phyloP scores from a whole-genome alignment of 441 rosid genomes.

The Euphorbia celastroides region DNA sequence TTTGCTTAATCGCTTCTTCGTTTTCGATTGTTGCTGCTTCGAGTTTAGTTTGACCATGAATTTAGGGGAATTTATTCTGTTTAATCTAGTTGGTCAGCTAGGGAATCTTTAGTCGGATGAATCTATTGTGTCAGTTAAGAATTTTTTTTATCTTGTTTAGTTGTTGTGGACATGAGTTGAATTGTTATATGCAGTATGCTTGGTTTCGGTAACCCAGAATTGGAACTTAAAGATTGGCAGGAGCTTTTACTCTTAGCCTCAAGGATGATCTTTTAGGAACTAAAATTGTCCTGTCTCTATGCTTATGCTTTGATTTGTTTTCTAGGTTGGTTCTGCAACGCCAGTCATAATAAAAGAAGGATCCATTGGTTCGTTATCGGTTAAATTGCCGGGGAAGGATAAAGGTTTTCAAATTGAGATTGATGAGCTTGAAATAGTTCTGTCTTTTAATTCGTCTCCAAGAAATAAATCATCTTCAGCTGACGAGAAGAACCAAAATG shows the following conservation, averaged over 20 bases:
- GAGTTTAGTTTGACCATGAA: neutral
- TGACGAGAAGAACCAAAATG: conserved; percentile 29
- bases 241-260: neutral
- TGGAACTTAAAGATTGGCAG: neutral
- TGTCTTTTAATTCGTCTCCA: conserved; percentile 54
- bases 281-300: conserved; percentile 4
- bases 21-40: neutral
- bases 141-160: neutral
- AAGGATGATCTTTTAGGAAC: neutral
- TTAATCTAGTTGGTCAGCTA: neutral
- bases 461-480: conserved; percentile 26
- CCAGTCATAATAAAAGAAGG: conserved; percentile 84
- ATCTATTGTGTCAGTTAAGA: neutral
- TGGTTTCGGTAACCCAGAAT: neutral
- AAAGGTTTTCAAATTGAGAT: conserved; percentile 86
- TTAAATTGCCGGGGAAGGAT: conserved; percentile 83
- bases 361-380: conserved; percentile 77
- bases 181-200: neutral
- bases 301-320: conserved; percentile 12
- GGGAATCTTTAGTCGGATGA: neutral
- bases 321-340: conserved; percentile 59
- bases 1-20: neutral
- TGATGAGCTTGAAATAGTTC: conserved; percentile 85
- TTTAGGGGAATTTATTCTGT: neutral
- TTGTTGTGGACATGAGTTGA: neutral